Percentiles rank a stretch among this genome's conserved stretches.
These are phyloP conservation scores for Lactifluus subvellereus DNA, from an alignment of 768 basidiomycete species.

Conservation along the genomic window DNA sequence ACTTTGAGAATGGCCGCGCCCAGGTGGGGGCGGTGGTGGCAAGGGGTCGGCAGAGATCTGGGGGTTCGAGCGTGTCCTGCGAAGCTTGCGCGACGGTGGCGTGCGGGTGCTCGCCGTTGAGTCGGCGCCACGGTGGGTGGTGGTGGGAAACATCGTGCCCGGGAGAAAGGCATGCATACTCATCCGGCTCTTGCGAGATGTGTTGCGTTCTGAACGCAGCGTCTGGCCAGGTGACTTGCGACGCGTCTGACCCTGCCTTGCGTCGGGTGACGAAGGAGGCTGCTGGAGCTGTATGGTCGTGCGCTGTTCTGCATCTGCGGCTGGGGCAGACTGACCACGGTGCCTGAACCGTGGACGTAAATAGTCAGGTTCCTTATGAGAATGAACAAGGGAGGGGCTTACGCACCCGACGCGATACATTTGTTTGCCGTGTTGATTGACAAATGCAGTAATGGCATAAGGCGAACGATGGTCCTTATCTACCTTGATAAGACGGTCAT, in stretches of 20 bases:
- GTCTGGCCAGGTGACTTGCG: constrained; percentile 12
- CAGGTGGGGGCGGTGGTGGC: constrained; percentile 33
- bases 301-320: constrained; percentile 46
- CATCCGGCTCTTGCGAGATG: constrained; percentile 51
- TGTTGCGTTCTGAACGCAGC: constrained; percentile 18
- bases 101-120: constrained; percentile 26
- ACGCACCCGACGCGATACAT: constrained; percentile 76
- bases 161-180: constrained; percentile 57
- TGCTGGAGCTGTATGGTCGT: constrained; percentile 22
- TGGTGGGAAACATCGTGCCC: constrained; percentile 45
- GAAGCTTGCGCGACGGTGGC: constrained; percentile 47
- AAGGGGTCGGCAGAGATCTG: constrained; percentile 35
- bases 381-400: neutral
- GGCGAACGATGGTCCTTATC: constrained; percentile 64
- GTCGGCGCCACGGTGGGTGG: constrained; percentile 20
- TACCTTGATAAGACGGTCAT: constrained; percentile 65
- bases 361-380: neutral
- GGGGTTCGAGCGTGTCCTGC: constrained; percentile 73
- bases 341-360: constrained; percentile 35
- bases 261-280: constrained; percentile 11
- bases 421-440: constrained; percentile 73
- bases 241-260: constrained; percentile 1
- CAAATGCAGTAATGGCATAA: constrained; percentile 75
- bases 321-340: constrained; percentile 58
- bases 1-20: constrained; percentile 71